These are phyloP conservation scores for Luffa acutangula DNA, from an alignment of 306 rosid species.

Conservation along the genomic window DNA sequence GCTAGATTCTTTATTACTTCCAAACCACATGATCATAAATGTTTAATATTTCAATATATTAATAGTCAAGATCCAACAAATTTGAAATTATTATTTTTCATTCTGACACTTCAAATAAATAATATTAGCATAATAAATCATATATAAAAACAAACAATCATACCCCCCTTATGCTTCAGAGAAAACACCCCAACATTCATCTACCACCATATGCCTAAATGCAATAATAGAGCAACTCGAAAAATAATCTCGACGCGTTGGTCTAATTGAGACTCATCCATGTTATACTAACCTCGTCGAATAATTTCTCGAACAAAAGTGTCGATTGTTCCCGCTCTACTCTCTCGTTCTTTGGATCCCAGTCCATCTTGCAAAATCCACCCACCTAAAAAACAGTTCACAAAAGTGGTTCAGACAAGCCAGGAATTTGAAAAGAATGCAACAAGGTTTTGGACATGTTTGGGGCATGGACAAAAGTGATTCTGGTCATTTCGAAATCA, in stretches of 20 bases:
- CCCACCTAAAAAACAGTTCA: conserved; percentile 53
- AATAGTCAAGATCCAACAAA: too few relatives aligned
- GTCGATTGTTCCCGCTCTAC: neutral
- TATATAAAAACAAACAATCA: neutral
- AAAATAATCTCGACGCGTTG: neutral
- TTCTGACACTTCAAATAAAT: neutral
- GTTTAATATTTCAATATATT: too few relatives aligned
- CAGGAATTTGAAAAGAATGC: neutral
- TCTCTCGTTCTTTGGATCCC: conserved; percentile 60
- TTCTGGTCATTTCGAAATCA: too few relatives aligned
- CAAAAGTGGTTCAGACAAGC: neutral
- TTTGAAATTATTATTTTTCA: neutral
- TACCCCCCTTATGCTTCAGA: neutral
- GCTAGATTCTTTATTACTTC: neutral
- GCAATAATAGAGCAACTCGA: neutral
- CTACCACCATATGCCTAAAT: neutral
- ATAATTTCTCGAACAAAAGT: neutral
- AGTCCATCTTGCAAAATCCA: conserved; percentile 74
- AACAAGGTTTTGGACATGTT: neutral
- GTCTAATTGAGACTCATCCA: neutral
- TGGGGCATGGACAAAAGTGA: too few relatives aligned
- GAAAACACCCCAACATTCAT: neutral
- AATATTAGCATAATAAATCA: neutral
- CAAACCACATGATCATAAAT: neutral
- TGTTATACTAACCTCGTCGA: neutral